Evolutionary conservation across 768 basidiomycete genomes (phyloP).

Genomic region (Serendipita sp.): DNA sequence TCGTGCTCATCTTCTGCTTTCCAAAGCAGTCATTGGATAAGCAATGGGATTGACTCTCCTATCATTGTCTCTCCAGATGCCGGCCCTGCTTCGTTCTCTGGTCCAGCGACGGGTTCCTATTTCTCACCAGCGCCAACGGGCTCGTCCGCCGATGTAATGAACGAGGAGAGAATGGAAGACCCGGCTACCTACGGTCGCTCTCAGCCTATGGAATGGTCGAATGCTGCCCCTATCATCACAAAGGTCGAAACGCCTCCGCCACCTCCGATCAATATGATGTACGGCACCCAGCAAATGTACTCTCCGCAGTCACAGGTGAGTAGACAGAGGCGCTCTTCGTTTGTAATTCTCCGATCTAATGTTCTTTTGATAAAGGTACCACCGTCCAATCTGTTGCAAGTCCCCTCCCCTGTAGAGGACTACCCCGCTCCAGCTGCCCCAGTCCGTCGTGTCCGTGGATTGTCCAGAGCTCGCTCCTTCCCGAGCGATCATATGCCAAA

Average conservation of each 20-base stretch:
- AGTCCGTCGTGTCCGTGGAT: neutral
- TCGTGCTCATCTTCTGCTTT: neutral
- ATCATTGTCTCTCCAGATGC: neutral
- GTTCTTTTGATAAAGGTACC: neutral
- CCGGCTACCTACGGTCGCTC: too few species aligned
- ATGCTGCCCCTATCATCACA: neutral
- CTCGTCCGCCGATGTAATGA: too few species aligned
- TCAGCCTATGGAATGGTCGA: neutral
- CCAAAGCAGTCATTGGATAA: neutral
- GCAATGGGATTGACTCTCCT: neutral
- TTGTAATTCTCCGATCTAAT: neutral
- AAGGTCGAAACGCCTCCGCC: slow-evolving; percentile 1
- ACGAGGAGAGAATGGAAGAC: too few species aligned
- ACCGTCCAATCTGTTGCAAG: neutral
- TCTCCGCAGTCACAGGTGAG: neutral
- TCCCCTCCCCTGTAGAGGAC: neutral
- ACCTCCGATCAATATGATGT: neutral
- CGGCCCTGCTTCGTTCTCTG: neutral
- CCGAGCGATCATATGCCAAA: neutral
- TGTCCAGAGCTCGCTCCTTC: slow-evolving; percentile 3
- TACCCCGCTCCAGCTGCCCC: neutral
- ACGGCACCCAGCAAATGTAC: neutral
- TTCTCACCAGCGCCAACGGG: neutral
- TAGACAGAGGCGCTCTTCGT: neutral
- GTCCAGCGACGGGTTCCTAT: neutral